Evolutionary conservation across 2,329 filamentous ascomycete species (phyloP).

Genomic region (Coleophoma crateriformis): DNA sequence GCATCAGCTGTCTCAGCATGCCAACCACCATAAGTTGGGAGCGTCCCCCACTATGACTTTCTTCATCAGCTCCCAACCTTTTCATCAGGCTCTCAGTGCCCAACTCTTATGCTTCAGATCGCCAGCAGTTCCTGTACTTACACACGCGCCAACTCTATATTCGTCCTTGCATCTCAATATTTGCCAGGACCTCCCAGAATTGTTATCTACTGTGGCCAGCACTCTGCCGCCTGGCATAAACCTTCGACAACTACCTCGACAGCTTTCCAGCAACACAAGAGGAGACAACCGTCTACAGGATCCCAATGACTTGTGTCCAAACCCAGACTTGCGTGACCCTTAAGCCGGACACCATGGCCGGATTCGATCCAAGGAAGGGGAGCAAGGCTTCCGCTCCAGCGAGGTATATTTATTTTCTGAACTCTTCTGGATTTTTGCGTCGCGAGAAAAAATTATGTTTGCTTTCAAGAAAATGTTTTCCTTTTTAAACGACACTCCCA

Average conservation of each 20-base stretch:
- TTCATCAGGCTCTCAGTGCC: constrained; percentile 1
- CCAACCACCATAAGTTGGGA: background rate
- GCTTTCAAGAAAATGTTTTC: constrained; percentile 5
- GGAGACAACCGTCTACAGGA: background rate
- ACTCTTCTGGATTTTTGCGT: constrained; percentile 15
- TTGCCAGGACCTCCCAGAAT: background rate
- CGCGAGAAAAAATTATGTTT: constrained; percentile 19
- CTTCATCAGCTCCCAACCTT: background rate
- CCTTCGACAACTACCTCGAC: background rate
- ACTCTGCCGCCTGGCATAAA: background rate
- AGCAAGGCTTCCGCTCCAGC: constrained; percentile 21
- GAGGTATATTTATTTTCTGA: constrained; percentile 25
- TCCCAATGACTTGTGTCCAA: constrained; percentile 25
- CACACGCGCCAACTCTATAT: background rate
- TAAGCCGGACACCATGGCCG: constrained; percentile 25
- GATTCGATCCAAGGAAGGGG: constrained; percentile 21
- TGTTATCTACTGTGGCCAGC: background rate
- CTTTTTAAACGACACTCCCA: constrained; percentile 6
- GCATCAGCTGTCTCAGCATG: constrained; percentile 1
- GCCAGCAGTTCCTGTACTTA: background rate
- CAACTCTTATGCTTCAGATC: constrained; percentile 1
- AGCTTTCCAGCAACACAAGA: background rate
- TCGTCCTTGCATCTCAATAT: background rate
- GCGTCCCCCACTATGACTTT: background rate
- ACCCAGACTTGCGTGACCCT: constrained; percentile 20